Evolutionary conservation across 23 red algal species (phyloP).

Genomic region (Agarophyton chilense): DNA sequence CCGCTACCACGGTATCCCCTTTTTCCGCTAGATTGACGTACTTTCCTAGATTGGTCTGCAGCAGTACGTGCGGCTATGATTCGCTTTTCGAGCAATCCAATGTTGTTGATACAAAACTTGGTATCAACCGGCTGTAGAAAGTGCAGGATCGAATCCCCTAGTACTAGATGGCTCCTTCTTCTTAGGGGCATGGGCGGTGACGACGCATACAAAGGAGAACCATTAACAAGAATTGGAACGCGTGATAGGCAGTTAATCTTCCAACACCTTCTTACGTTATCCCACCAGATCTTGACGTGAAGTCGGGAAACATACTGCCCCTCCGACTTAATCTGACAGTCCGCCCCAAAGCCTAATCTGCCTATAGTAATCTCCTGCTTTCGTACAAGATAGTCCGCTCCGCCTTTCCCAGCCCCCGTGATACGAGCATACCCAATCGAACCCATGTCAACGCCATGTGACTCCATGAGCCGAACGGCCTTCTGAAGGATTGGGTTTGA

Average conservation of each 20-base stretch:
- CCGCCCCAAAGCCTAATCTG: conserved; percentile 42
- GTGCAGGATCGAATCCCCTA: conserved; percentile 60
- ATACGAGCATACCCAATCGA: conserved; percentile 75
- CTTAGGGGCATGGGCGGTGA: conserved; percentile 47
- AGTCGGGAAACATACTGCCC: conserved; percentile 41
- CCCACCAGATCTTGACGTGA: conserved; percentile 57
- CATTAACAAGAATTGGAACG: conserved; percentile 59
- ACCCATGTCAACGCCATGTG: conserved; percentile 41
- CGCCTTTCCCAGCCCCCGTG: conserved; percentile 42
- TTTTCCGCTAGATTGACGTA: neutral
- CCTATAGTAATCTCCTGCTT: conserved; percentile 41
- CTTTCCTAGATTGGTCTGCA: neutral
- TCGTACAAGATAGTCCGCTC: conserved; percentile 66
- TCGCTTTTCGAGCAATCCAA: conserved; percentile 46
- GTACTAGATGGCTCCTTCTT: conserved; percentile 48
- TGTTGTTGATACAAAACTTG: conserved; percentile 33
- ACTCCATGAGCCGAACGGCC: neutral
- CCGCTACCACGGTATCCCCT: conserved; percentile 9
- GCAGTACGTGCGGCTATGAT: conserved; percentile 11
- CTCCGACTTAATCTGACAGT: conserved; percentile 68
- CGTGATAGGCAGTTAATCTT: conserved; percentile 60
- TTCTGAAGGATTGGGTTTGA: neutral
- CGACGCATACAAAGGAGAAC: conserved; percentile 33
- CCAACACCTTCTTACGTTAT: conserved; percentile 31
- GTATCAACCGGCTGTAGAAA: conserved; percentile 44